Evolutionary conservation across 2,329 filamentous ascomycete species (phyloP), one percentile per base, ranked within the genome.

Genomic region (Alternaria conjuncta): DNA sequence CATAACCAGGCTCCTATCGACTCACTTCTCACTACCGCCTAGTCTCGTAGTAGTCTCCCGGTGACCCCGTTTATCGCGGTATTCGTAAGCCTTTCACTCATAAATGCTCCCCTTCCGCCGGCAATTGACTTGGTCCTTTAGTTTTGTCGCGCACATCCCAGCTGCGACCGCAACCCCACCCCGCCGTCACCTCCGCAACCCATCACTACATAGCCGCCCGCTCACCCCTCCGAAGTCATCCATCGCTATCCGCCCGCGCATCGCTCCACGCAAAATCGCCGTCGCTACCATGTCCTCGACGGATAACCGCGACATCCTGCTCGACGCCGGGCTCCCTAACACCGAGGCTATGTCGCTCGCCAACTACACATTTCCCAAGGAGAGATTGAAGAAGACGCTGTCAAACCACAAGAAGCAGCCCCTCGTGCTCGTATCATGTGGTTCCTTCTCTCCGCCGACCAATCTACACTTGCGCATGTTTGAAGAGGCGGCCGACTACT

Each of bases 381-480:
- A 87, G 69, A 84, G 89, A 21, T 84, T 92, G 55, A 84, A 85
- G 78, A 85, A 83, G 66, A 82, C 82, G 46, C 84, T 89, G 66
- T 85, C 82, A 55, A 84, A 89, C 66, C 78, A 86, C 28, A 80
- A 82, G 64, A 87, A 86, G 75, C 88, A 84, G 28, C 89, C 90
- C 13, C 83, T 92, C 44, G 87, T 91, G 8, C 85, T 92, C 57
- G 88, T 92, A 56, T 89, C 89, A 51, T 92, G 90, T 73, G 90
- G 86, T 47, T 87, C 85, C 12, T 94, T 93, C 82, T 92, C 89
- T 0, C 92, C 91, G 18, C 88, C 91, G 54, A 92, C 90, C 7
- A 92, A 91, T 74, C 85, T 94, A 26, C 92, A 95, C 77, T 83
- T 96, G 66, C 90, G 92, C 77, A 95, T 96, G 91, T 95, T 96